Conservation (phyloP, 495 filamentous ascomycete species). For the Aspergillus saccharolyticus region DNA sequence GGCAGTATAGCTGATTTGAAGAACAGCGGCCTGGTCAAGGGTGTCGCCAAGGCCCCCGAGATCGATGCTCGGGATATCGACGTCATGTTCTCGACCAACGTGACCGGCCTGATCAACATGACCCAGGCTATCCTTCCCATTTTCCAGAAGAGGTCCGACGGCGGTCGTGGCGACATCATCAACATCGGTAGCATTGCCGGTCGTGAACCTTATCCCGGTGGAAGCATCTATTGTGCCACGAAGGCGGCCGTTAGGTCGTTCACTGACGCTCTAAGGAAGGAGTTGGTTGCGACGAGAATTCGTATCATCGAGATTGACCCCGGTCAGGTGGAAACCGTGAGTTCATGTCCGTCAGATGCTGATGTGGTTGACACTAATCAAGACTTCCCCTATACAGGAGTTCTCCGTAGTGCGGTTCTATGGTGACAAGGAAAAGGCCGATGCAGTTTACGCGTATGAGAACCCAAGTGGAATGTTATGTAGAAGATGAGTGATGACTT, state of each 20-base stretch:
- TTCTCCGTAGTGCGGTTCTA: constrained; percentile 92
- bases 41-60: constrained; percentile 78
- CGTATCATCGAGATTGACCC: constrained; percentile 90
- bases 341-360: constrained; percentile 14
- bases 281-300: constrained; percentile 82
- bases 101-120: constrained; percentile 93
- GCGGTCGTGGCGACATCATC: constrained; percentile 88
- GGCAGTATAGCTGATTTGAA: not conserved
- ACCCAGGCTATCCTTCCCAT: constrained; percentile 85
- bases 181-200: constrained; percentile 96
- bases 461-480: constrained; percentile 4
- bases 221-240: constrained; percentile 93
- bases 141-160: constrained; percentile 73
- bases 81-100: constrained; percentile 88
- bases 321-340: constrained; percentile 90
- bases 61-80: constrained; percentile 80
- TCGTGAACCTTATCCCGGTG: constrained; percentile 82
- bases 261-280: constrained; percentile 82
- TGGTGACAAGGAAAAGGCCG: constrained; percentile 90
- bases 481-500: constrained; percentile 9
- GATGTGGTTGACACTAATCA: constrained; percentile 1
- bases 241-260: constrained; percentile 91
- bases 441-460: constrained; percentile 86
- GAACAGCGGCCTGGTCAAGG: constrained; percentile 74
- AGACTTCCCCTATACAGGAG: constrained; percentile 47